These are phyloP conservation scores for Myxozyma nipponensis DNA, from an alignment of 805 yeast species.

Conservation along the genomic window DNA sequence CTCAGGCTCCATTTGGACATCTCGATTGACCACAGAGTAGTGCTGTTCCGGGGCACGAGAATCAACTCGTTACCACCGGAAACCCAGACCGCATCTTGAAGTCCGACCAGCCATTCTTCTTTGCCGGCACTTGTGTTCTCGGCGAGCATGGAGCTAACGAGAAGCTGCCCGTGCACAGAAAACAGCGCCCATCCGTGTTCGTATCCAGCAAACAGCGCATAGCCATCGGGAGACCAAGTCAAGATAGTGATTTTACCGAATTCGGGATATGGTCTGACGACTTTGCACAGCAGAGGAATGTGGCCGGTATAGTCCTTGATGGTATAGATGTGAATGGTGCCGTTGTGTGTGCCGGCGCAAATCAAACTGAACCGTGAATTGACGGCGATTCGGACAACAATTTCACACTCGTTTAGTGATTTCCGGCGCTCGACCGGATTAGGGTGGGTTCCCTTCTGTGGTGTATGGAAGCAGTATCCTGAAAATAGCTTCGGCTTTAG, in stretches of 20 bases:
- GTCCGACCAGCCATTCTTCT: conserved; percentile 28
- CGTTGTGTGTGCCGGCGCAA: conserved; percentile 41
- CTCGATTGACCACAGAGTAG: conserved; percentile 28
- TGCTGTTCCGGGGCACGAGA: conserved; percentile 30
- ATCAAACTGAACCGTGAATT: conserved; percentile 44
- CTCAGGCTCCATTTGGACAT: conserved; percentile 36
- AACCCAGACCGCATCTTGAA: conserved; percentile 37
- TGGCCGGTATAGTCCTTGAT: conserved; percentile 39
- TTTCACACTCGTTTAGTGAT: conserved; percentile 5
- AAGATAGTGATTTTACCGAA: conserved; percentile 32
- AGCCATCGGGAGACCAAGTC: conserved; percentile 41
- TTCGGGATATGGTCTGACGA: conserved; percentile 32
- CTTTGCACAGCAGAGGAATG: conserved; percentile 34
- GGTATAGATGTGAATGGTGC: conserved; percentile 40
- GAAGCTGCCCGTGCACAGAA: conserved; percentile 48
- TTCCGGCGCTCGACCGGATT: conserved; percentile 1
- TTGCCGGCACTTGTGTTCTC: conserved; percentile 18
- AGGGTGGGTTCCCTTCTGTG: conserved; percentile 7
- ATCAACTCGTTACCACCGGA: conserved; percentile 39
- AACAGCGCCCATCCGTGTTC: conserved; percentile 48
- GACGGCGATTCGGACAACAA: conserved; percentile 35
- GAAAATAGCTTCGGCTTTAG: conserved; percentile 16
- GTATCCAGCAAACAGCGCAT: conserved; percentile 36
- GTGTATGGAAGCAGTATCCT: conserved; percentile 13
- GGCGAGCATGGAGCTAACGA: conserved; percentile 40